Percentiles rank a stretch among this genome's conserved stretches.
Conservation (phyloP, 2,329 filamentous ascomycete species). For the Graphilbum fragrans region DNA sequence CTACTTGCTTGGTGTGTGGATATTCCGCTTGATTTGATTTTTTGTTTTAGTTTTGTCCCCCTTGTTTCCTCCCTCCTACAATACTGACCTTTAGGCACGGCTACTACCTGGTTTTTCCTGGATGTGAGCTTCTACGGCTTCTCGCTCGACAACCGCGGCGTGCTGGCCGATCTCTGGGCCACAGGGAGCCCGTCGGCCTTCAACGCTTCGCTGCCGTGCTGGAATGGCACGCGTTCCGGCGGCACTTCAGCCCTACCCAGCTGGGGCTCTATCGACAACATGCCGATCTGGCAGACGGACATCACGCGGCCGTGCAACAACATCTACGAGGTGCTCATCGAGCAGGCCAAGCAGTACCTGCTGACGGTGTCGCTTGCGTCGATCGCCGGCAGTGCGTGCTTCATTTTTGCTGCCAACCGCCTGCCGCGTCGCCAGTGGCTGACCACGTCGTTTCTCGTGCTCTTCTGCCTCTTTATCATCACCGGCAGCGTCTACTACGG, state of each 20-base stretch:
- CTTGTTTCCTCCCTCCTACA: neutral
- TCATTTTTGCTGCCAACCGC: constrained; percentile 33
- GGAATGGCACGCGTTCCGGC: constrained; percentile 29
- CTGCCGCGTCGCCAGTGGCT: constrained; percentile 36
- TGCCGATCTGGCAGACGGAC: constrained; percentile 39
- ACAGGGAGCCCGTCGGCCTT: constrained; percentile 21
- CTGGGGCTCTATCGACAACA: constrained; percentile 23
- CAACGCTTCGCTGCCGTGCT: constrained; percentile 28
- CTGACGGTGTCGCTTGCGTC: constrained; percentile 39
- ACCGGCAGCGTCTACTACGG: constrained; percentile 38
- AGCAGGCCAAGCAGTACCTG: constrained; percentile 40
- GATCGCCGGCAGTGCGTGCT: constrained; percentile 35
- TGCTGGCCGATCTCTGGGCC: constrained; percentile 29
- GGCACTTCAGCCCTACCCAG: constrained; percentile 30
- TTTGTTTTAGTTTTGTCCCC: constrained; percentile 19
- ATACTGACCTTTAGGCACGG: constrained; percentile 18
- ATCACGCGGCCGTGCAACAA: constrained; percentile 34
- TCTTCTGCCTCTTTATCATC: constrained; percentile 33
- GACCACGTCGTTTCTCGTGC: constrained; percentile 33
- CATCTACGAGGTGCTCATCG: constrained; percentile 37
- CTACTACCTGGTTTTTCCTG: constrained; percentile 39
- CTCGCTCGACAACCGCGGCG: constrained; percentile 32
- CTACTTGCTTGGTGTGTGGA: constrained; percentile 23
- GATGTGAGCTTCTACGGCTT: constrained; percentile 48
- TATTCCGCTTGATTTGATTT: constrained; percentile 2